phyloP scores from a whole-genome alignment of 306 rosid species.

The Fragaria ananassa region DNA sequence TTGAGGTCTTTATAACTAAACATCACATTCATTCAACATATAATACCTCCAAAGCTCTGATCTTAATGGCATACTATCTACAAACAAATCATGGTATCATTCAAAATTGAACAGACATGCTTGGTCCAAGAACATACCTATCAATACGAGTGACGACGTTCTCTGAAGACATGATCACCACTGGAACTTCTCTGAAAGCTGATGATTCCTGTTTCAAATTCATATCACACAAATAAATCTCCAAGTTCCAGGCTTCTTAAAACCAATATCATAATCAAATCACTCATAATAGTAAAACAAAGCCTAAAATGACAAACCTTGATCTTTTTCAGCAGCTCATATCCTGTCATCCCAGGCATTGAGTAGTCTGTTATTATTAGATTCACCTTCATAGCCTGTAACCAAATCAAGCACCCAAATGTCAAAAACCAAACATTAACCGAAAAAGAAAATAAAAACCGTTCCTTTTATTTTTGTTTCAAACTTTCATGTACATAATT shows the following conservation, averaged over 20 bases:
- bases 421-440: not conserved
- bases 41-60: not conserved
- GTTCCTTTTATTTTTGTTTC: not conserved
- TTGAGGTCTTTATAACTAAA: not conserved
- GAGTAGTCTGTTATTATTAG: slow-evolving; percentile 93
- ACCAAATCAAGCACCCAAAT: slow-evolving; percentile 24
- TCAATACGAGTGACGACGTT: slow-evolving; percentile 83
- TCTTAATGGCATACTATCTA: not conserved
- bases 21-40: not conserved
- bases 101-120: not conserved
- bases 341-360: slow-evolving; percentile 99
- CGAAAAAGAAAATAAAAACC: not conserved
- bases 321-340: slow-evolving; percentile 84
- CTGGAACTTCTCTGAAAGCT: slow-evolving; percentile 78
- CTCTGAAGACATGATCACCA: slow-evolving; percentile 95
- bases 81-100: not conserved
- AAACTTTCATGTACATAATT: not conserved
- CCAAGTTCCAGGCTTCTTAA: not conserved
- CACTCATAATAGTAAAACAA: not conserved
- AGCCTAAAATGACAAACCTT: slow-evolving; percentile 47
- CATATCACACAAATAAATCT: not conserved
- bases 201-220: slow-evolving; percentile 75
- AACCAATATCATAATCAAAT: not conserved
- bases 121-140: slow-evolving; percentile 47
- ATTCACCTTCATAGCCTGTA: slow-evolving; percentile 78